Conservation (phyloP, 2,329 filamentous ascomycete species). For the Fusarium xyrophilum region DNA sequence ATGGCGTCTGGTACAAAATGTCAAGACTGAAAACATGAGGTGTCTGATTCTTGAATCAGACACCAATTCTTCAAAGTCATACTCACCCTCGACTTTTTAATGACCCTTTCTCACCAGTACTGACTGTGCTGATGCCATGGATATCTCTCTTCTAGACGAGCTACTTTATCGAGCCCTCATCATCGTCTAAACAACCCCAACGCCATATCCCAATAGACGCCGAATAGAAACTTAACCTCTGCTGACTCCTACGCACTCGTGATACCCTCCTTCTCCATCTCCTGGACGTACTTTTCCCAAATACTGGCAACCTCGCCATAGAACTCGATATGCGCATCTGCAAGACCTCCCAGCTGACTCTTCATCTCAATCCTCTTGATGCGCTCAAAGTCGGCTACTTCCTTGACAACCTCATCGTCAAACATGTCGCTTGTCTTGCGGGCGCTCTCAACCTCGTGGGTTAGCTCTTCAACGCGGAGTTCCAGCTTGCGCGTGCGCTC, state of each 20-base stretch:
- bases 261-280: slow-evolving; percentile 76
- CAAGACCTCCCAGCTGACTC: slow-evolving; percentile 80
- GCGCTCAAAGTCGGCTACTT: slow-evolving; percentile 91
- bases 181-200: slow-evolving; percentile 22
- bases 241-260: slow-evolving; percentile 11
- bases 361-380: slow-evolving; percentile 96
- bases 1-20: slow-evolving; percentile 25
- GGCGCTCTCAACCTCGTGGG: slow-evolving; percentile 84
- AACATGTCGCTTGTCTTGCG: slow-evolving; percentile 90
- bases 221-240: background rate
- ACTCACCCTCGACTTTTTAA: too few relatives aligned
- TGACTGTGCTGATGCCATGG: background rate
- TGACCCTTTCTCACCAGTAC: background rate
- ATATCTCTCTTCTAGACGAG: slow-evolving; percentile 5
- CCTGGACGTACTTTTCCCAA: slow-evolving; percentile 89
- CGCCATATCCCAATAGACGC: slow-evolving; percentile 36
- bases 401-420: slow-evolving; percentile 93
- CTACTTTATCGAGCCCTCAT: slow-evolving; percentile 6
- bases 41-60: background rate
- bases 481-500: slow-evolving; percentile 91
- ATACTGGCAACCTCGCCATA: slow-evolving; percentile 80
- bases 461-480: slow-evolving; percentile 89
- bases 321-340: slow-evolving; percentile 85
- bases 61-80: background rate
- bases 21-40: background rate